A percentile compares a stretch with the other conserved stretches of the same genome.
These are phyloP conservation scores for Xylariaceae sp. DNA, from an alignment of 2,329 filamentous ascomycete genomes.

Conservation along the genomic window DNA sequence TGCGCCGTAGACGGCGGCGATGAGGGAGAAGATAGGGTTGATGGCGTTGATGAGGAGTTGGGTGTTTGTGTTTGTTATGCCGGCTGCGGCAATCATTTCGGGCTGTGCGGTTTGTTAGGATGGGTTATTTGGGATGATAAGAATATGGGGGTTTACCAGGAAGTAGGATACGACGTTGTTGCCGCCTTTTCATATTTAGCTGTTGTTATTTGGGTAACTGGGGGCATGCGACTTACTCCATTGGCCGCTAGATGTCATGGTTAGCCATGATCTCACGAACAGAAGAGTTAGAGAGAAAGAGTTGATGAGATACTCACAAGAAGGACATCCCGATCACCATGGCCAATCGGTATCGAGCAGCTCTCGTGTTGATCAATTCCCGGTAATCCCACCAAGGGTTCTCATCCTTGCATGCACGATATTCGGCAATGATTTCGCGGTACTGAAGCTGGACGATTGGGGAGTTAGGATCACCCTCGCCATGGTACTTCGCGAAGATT, in stretches of 20 bases:
- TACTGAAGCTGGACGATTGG: conserved; percentile 53
- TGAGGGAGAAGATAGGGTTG: conserved; percentile 40
- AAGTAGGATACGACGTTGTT: conserved; percentile 42
- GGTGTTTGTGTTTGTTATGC: conserved; percentile 36
- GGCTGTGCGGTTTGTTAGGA: conserved; percentile 26
- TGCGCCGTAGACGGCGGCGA: conserved; percentile 37
- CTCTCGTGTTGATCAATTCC: conserved; percentile 45
- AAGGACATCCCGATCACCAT: conserved; percentile 49
- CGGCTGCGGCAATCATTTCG: conserved; percentile 39
- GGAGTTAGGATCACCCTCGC: conserved; percentile 48
- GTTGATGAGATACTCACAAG: conserved; percentile 31
- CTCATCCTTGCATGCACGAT: conserved; percentile 43
- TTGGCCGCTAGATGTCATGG: conserved; percentile 33
- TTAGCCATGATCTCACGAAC: conserved; percentile 2
- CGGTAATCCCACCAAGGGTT: conserved; percentile 58
- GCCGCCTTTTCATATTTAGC: conserved; percentile 23
- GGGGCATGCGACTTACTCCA: conserved; percentile 28
- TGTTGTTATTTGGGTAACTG: background rate
- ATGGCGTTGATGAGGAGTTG: conserved; percentile 41
- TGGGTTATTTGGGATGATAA: background rate
- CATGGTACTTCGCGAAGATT: conserved; percentile 55
- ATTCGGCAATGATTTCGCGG: conserved; percentile 50
- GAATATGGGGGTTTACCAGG: conserved; percentile 23
- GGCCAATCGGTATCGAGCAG: conserved; percentile 44
- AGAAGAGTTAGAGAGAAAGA: background rate